Evolutionary conservation across 2,329 filamentous ascomycete genomes (phyloP).

Genomic region (Grosmannia huntii): DNA sequence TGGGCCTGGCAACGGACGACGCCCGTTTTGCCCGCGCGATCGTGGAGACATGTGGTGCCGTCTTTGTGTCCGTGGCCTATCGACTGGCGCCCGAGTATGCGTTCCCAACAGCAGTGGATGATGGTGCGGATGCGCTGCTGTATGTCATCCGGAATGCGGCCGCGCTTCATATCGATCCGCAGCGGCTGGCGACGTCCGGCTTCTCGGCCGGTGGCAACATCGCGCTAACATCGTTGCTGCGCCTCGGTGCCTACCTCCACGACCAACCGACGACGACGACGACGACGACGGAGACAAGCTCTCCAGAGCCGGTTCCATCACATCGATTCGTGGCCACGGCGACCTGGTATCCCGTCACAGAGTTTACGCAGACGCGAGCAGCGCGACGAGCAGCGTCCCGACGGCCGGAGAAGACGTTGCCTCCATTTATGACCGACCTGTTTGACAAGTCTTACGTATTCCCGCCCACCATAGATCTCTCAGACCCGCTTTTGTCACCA

Average conservation of each 20-base stretch:
- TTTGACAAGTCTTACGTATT: conserved; percentile 52
- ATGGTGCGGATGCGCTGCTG: conserved; percentile 50
- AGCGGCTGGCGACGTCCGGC: conserved; percentile 45
- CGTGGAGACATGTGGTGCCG: conserved; percentile 31
- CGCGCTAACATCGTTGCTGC: conserved; percentile 30
- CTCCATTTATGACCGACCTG: conserved; percentile 44
- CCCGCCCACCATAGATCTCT: conserved; percentile 29
- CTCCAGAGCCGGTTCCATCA: conserved; percentile 15
- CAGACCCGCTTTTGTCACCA: conserved; percentile 44
- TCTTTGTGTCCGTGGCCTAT: conserved; percentile 55
- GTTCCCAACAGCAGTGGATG: conserved; percentile 52
- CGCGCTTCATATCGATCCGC: conserved; percentile 43
- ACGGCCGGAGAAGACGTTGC: conserved; percentile 44
- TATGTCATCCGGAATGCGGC: conserved; percentile 44
- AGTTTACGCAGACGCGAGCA: conserved; percentile 44
- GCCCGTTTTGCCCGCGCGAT: conserved; percentile 46
- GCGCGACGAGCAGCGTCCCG: conserved; percentile 41
- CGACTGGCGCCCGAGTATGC: conserved; percentile 53
- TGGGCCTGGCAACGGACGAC: conserved; percentile 51
- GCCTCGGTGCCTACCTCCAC: conserved; percentile 12
- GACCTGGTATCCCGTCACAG: conserved; percentile 46
- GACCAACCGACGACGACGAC: conserved; percentile 13
- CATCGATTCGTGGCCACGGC: conserved; percentile 36
- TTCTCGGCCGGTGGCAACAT: conserved; percentile 52
- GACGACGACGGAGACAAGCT: background rate